Base-by-base conservation (phyloP, 2,329 filamentous ascomycete species). In the Blumeria graminis region DNA sequence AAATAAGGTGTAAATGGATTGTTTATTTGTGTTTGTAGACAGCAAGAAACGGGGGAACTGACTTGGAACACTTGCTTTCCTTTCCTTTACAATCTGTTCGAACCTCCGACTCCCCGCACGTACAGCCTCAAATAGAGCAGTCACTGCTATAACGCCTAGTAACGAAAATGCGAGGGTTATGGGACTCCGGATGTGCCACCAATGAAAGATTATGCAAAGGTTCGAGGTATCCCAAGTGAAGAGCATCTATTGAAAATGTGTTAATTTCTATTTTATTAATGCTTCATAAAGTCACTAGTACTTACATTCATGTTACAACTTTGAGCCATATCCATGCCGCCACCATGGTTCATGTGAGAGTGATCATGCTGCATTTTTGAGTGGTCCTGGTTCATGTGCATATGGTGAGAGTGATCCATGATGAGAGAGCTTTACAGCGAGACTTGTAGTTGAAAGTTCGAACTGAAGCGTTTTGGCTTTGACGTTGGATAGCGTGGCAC, bases 201-300 rank as follows among this genome's bases (percentile, higher is more conserved):
- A 80, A 63, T 76, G 77, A 75, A 96, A 98, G 69, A 98, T 79
- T 69, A 98, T 93, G 76, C 92, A 98, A 61, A 98, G 86, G 71
- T 96, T 84, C 57, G 76, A 78, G 2, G 89, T 90, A 68, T 88
- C 80, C 90, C 90, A 98, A 59, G 88, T 96, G 74, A 98, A 98
- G 62, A 96, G 80, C 90, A 95, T 96, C 88, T 94, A 63, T 5
- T 54, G 28, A 28, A 18, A 8, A 7, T 34, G 28, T 16, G 6
- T 34, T 53, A 33, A 53, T 32, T 18, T 35, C 32, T 16, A 35
- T 35, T 35, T 10, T 14, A 28, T 10, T 10, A 28, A 1, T 10
- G 10, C 9, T 16, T 18, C 6, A 28, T 10, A 16, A 1, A 22
- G 33, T 11, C 9, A 8, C 33, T 18, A 22, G 5, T 10, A 48